Conservation (phyloP, 1,139 yeast species). For the Scheffersomyces illinoinensis region DNA sequence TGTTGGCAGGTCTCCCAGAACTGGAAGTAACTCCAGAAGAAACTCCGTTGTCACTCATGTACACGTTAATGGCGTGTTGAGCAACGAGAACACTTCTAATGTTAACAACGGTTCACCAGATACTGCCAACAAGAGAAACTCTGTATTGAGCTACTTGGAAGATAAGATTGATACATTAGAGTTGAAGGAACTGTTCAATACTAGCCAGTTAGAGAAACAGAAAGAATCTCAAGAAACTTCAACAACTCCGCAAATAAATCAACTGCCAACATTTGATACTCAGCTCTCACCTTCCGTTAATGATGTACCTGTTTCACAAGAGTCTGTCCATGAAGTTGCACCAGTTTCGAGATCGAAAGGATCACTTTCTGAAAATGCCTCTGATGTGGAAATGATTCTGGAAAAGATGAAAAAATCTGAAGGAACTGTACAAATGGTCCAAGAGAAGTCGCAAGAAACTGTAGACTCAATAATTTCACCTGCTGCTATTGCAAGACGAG, state of each 20-base stretch:
- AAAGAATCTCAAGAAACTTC: conserved; percentile 8
- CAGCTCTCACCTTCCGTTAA: conserved; percentile 14
- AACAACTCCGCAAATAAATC: conserved; percentile 33
- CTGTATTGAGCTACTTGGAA: conserved; percentile 47
- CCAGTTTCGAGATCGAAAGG: conserved; percentile 3
- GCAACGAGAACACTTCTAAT: conserved; percentile 28
- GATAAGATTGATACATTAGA: conserved; percentile 49
- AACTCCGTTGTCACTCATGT: conserved; percentile 48
- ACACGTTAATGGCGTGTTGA: conserved; percentile 49
- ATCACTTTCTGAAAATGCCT: conserved; percentile 1
- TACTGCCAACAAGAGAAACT: conserved; percentile 37
- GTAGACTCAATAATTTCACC: conserved; percentile 1
- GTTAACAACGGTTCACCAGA: conserved; percentile 16
- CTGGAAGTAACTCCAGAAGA: conserved; percentile 27
- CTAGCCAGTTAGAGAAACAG: conserved; percentile 20
- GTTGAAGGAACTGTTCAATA: conserved; percentile 26
- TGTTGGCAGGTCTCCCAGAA: conserved; percentile 6
- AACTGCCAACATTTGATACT: conserved; percentile 29
- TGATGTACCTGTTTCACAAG: background rate
- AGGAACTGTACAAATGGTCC: conserved; percentile 3
- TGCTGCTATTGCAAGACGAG: background rate
- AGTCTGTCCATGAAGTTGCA: conserved; percentile 1
- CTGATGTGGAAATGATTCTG: conserved; percentile 2
- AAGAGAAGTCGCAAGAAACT: conserved; percentile 8
- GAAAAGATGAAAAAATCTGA: conserved; percentile 4